A percentile compares a stretch with the other conserved stretches of the same genome.
phyloP scores from a whole-genome alignment of 2,329 filamentous ascomycete species.

The Dactylellina drechsleri region DNA sequence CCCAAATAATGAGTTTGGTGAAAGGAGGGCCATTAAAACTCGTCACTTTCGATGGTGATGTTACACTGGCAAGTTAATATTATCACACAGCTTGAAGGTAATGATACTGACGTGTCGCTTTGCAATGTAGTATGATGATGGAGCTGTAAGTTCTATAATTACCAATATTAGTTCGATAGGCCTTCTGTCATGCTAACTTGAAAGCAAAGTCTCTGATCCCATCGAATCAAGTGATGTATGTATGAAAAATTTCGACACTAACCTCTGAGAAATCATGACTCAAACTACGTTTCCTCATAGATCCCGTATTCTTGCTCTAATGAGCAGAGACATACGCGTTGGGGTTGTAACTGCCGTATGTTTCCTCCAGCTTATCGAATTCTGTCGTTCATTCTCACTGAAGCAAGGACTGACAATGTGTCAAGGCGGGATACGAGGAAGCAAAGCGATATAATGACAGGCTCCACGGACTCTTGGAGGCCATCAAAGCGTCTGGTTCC shows the following conservation, averaged over 20 bases:
- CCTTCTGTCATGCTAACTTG: neutral
- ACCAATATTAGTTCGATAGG: neutral
- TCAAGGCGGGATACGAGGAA: constrained; percentile 83
- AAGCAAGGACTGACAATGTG: neutral
- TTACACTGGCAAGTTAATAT: constrained; percentile 71
- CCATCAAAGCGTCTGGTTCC: constrained; percentile 70
- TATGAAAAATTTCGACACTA: neutral
- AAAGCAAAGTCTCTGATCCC: constrained; percentile 44
- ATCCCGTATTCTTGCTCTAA: constrained; percentile 72
- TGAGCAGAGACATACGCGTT: constrained; percentile 81
- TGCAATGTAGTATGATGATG: constrained; percentile 27
- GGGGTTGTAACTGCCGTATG: constrained; percentile 86
- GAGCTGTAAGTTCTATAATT: constrained; percentile 61
- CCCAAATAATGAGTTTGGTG: constrained; percentile 91
- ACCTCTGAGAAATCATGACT: no score
- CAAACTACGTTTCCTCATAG: constrained; percentile 12
- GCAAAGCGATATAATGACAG: constrained; percentile 86
- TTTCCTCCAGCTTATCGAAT: neutral
- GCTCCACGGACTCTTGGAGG: constrained; percentile 85
- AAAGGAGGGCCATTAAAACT: constrained; percentile 78
- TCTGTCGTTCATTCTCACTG: neutral
- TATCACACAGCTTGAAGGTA: neutral
- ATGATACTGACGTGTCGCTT: constrained; percentile 60
- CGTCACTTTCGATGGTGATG: constrained; percentile 96
- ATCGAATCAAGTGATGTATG: constrained; percentile 52